phyloP scores from a whole-genome alignment of 2,329 filamentous ascomycete species.

The Ascochyta viciae-villosae region DNA sequence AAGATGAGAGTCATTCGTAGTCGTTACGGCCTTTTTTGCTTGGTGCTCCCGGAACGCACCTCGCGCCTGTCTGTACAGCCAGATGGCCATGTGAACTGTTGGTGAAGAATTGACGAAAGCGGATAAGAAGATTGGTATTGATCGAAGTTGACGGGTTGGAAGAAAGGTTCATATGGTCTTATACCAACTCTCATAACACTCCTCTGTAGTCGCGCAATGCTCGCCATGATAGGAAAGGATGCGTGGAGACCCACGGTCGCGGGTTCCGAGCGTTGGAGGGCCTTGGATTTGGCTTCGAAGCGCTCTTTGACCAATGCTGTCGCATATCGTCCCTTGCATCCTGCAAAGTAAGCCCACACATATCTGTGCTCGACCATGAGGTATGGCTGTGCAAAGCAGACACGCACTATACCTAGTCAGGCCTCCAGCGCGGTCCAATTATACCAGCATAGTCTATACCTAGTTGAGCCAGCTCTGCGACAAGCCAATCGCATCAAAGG shows the following conservation, averaged over 20 bases:
- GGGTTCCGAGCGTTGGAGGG: neutral
- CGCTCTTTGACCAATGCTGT: neutral
- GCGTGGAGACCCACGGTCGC: neutral
- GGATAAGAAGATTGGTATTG: no score
- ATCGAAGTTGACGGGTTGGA: neutral
- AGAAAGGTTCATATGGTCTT: neutral
- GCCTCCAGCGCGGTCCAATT: conserved; percentile 29
- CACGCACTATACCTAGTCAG: conserved; percentile 19
- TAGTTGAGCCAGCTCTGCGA: conserved; percentile 9
- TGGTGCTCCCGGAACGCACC: conserved; percentile 31
- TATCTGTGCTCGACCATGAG: neutral
- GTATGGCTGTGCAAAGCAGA: conserved; percentile 5
- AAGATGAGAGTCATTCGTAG: conserved; percentile 33
- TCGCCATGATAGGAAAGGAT: conserved; percentile 3
- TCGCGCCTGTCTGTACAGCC: conserved; percentile 36
- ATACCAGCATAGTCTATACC: conserved; percentile 7
- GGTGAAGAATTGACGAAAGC: neutral
- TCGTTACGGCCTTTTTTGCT: conserved; percentile 29
- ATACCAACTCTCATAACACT: neutral
- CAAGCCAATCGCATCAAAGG: conserved; percentile 9
- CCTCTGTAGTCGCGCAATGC: neutral
- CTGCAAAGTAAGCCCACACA: neutral
- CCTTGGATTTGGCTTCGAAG: neutral
- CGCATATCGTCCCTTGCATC: neutral
- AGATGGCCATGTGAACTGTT: conserved; percentile 12